phyloP scores from a whole-genome alignment of 176 grass and related monocot species.

The Oryza longistaminata region DNA sequence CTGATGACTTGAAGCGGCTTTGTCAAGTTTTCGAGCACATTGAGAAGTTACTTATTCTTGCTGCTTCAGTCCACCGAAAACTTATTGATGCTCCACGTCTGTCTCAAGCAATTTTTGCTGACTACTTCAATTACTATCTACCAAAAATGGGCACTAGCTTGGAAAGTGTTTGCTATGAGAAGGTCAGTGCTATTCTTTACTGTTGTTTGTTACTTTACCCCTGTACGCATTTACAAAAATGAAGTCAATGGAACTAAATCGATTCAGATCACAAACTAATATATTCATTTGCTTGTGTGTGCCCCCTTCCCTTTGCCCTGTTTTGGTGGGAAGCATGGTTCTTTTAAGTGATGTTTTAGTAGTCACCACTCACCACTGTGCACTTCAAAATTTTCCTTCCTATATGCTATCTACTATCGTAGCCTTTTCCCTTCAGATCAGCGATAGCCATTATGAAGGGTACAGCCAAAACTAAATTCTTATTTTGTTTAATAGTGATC shows the following conservation, averaged over 20 bases:
- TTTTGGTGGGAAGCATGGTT: neutral
- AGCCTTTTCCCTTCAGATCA: neutral
- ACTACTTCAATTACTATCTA: slow-evolving; percentile 89
- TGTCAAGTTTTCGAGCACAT: slow-evolving; percentile 87
- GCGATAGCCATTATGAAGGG: neutral
- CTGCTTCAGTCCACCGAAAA: slow-evolving; percentile 77
- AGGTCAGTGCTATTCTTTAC: slow-evolving; percentile 53
- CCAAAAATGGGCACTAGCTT: slow-evolving; percentile 87
- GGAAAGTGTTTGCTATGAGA: slow-evolving; percentile 81
- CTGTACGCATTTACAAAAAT: slow-evolving; percentile 7
- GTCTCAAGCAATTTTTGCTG: slow-evolving; percentile 70
- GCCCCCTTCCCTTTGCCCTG: neutral
- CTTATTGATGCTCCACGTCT: slow-evolving; percentile 64
- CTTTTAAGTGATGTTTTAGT: neutral
- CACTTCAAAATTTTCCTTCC: neutral
- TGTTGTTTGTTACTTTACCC: slow-evolving; percentile 11
- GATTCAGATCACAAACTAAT: neutral
- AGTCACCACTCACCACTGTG: neutral
- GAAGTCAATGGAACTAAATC: slow-evolving; percentile 3
- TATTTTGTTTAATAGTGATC: slow-evolving; percentile 10
- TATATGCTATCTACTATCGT: neutral
- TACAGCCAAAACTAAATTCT: neutral
- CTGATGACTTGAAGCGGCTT: slow-evolving; percentile 79
- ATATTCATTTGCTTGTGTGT: neutral
- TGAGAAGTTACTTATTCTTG: slow-evolving; percentile 89